Conservation (phyloP, 2,329 filamentous ascomycete genomes). For the Paecilomyces formosus region DNA sequence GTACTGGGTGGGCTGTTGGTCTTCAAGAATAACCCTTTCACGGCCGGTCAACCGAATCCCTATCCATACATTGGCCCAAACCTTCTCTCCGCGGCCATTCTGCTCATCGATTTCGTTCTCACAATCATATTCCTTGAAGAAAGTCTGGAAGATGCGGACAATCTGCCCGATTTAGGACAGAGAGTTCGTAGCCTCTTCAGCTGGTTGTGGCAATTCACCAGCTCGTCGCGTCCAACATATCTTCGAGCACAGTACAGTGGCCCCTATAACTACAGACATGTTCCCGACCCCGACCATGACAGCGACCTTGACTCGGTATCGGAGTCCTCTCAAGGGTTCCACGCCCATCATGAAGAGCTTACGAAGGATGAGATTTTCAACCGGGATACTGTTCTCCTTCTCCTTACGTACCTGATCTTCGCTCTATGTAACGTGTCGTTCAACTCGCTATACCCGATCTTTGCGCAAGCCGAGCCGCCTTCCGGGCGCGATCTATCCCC, state of each 20-base stretch:
- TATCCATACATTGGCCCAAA: conserved; percentile 87
- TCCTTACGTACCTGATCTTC: conserved; percentile 84
- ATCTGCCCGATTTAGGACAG: conserved; percentile 53
- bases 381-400: conserved; percentile 70
- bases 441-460: conserved; percentile 92
- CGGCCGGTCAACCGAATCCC: conserved; percentile 42
- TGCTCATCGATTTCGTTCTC: conserved; percentile 65
- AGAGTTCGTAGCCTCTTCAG: conserved; percentile 55
- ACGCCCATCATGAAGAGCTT: conserved; percentile 39
- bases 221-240: conserved; percentile 52
- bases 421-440: conserved; percentile 91
- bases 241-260: conserved; percentile 31
- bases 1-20: conserved; percentile 83
- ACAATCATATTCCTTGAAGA: conserved; percentile 80
- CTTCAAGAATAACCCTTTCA: conserved; percentile 51
- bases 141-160: conserved; percentile 62
- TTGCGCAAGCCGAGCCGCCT: conserved; percentile 67
- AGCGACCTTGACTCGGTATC: conserved; percentile 39
- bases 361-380: conserved; percentile 60
- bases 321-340: conserved; percentile 28
- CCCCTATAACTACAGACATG: conserved; percentile 14
- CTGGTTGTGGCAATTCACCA: conserved; percentile 64
- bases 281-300: conserved; percentile 26
- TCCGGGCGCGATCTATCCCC: conserved; percentile 70
- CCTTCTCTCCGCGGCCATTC: conserved; percentile 63